Evolutionary conservation across 108 stramenopile species (phyloP).

Genomic region (Stephanodiscus minutulus): DNA sequence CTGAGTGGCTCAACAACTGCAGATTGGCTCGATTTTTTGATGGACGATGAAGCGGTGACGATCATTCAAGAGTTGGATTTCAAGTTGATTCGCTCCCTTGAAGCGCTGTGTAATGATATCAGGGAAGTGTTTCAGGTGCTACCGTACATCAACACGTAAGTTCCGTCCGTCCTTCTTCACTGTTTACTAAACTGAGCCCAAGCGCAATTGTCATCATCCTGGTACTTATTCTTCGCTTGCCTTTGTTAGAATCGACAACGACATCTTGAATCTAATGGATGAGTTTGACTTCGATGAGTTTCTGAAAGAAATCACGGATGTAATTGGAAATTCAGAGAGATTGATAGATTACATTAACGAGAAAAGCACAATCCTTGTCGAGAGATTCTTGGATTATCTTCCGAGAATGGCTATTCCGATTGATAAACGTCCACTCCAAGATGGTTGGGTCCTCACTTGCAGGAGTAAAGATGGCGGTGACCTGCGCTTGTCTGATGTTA

Average conservation of each 20-base stretch:
- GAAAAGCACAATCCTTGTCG: slow-evolving; percentile 70
- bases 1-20: slow-evolving; percentile 56
- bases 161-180: not conserved
- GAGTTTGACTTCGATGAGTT: slow-evolving; percentile 76
- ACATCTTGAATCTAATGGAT: slow-evolving; percentile 85
- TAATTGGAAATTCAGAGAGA: slow-evolving; percentile 67
- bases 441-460: slow-evolving; percentile 87
- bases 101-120: slow-evolving; percentile 75
- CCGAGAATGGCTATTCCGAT: slow-evolving; percentile 89
- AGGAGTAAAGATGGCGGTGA: slow-evolving; percentile 78
- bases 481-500: slow-evolving; percentile 77
- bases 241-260: slow-evolving; percentile 76
- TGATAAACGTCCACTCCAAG: slow-evolving; percentile 78
- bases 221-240: not conserved
- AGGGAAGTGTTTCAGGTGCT: slow-evolving; percentile 75
- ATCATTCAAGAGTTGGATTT: slow-evolving; percentile 85
- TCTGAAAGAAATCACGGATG: slow-evolving; percentile 70
- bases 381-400: slow-evolving; percentile 80
- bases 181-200: not conserved
- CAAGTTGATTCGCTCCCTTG: slow-evolving; percentile 70
- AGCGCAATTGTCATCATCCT: not conserved
- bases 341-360: slow-evolving; percentile 67
- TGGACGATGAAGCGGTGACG: slow-evolving; percentile 72
- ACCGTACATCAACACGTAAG: slow-evolving; percentile 86
- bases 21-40: slow-evolving; percentile 83